Percentiles rank a stretch among this genome's conserved stretches.
phyloP scores from a whole-genome alignment of 352 stramenopile genomes.

The Phytopythium sindhum region DNA sequence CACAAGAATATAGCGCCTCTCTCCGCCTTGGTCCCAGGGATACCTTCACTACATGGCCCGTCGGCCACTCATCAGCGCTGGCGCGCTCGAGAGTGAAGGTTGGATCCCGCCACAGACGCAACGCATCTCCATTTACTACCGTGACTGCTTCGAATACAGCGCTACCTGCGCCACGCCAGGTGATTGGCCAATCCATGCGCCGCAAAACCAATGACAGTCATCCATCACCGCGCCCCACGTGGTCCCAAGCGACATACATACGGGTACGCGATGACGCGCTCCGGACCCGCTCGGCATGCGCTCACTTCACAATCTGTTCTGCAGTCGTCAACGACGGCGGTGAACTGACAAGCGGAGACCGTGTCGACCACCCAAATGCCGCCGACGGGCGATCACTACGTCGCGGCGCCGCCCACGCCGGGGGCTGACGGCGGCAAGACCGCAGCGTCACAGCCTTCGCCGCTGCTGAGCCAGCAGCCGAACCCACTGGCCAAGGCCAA shows the following conservation, averaged over 20 bases:
- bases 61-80: not conserved
- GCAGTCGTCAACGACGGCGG: not conserved
- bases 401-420: conserved; percentile 15
- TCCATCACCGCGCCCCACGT: not conserved
- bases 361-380: not conserved
- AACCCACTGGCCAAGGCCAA: conserved; percentile 38
- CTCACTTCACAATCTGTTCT: not conserved
- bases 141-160: not conserved
- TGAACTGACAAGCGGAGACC: not conserved
- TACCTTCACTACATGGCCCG: not conserved
- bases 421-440: not conserved
- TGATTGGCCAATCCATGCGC: not conserved
- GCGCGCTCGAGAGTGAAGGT: not conserved
- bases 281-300: not conserved
- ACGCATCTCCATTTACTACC: not conserved
- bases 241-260: not conserved
- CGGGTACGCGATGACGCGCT: too few relatives aligned
- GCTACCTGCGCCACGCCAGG: not conserved
- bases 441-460: not conserved
- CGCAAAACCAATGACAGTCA: not conserved
- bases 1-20: too few relatives aligned
- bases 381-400: conserved; percentile 6
- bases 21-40: too few relatives aligned
- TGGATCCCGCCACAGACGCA: not conserved
- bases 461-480: conserved; percentile 12